These are phyloP conservation scores for Arachis stenosperma DNA, from an alignment of 306 rosid genomes.

Conservation along the genomic window DNA sequence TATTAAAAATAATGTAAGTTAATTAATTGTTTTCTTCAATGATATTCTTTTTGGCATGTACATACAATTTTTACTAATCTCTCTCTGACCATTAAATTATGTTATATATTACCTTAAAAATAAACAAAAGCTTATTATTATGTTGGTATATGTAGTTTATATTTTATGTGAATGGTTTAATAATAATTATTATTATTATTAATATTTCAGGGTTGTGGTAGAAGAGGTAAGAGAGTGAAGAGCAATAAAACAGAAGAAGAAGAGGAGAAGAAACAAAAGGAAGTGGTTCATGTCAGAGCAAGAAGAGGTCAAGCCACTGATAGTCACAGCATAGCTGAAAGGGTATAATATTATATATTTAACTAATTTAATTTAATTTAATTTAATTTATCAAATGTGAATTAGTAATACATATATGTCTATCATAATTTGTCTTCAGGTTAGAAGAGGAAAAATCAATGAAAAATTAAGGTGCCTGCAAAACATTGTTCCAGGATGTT, in stretches of 20 bases:
- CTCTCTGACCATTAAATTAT: too few relatives aligned
- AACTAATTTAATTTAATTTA: constrained; percentile 26
- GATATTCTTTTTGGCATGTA: background rate
- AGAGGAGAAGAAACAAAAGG: constrained; percentile 68
- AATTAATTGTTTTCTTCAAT: background rate
- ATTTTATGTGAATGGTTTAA: background rate
- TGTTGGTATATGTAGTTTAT: too few relatives aligned
- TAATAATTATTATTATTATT: constrained; percentile 9
- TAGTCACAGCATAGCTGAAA: constrained; percentile 97
- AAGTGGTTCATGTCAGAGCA: constrained; percentile 96
- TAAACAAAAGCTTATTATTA: too few relatives aligned
- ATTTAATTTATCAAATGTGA: background rate
- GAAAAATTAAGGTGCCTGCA: constrained; percentile 87
- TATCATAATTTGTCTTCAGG: constrained; percentile 54
- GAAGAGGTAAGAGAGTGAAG: constrained; percentile 74
- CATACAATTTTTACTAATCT: background rate
- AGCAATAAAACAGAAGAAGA: constrained; percentile 54
- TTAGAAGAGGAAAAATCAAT: constrained; percentile 92
- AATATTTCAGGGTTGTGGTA: constrained; percentile 58
- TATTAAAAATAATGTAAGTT: constrained; percentile 48
- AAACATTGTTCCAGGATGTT: constrained; percentile 95
- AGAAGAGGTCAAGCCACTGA: constrained; percentile 99
- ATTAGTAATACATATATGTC: constrained; percentile 16
- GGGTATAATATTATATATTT: constrained; percentile 69
- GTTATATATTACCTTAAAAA: too few relatives aligned